Base-by-base conservation (phyloP, 495 filamentous ascomycete genomes). In the Penicillium flavigenum region DNA sequence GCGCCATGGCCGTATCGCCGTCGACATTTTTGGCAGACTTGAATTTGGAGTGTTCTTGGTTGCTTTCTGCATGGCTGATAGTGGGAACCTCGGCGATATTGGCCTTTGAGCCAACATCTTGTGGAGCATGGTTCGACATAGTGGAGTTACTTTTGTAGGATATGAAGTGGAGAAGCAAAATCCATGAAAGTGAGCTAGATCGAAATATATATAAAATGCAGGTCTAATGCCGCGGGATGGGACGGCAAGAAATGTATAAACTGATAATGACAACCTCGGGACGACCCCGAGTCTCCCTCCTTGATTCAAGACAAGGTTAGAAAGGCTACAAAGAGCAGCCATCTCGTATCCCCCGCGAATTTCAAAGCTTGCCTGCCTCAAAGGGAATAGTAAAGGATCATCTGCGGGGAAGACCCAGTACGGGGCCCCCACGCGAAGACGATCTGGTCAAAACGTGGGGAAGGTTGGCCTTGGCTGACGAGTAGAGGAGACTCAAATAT, bases 1-100 rank as follows among this genome's bases (percentile, higher is more conserved):
- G 60, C 2, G 73, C 73, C 69, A 78, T 74, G 14, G 78, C 78
- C 0, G 67, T 72, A 49, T 79, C 78, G 29, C 76, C 76, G 49
- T 80, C 76, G 36, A 43, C 58, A 20, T 63, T 51, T 44, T 72
- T 64, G 36, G 47, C 60, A 10, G 62, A 41, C 32, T 70, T 70
- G 63, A 70, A 76, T 54, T 61, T 66, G 14, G 60, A 31, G n/a
- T 62, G 52, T 7, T 36, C 55, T 22, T 63, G 58, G 29, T 26
- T 64, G 46, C 61, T 64, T 39, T 75, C 74, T 8, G 60, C 50
- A 19, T 74, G 71, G 0, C 56, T 58, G 14, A 64, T 55, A 3
- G 64, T 64, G 3, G 69, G 64, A 2, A 54, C 50, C 19, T 72
- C 67, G 11, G 46, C 41, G 12, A 67, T 61, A 17, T 64, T 59